Conservation (phyloP, 2,329 filamentous ascomycete genomes). For the Colletotrichum sp. region DNA sequence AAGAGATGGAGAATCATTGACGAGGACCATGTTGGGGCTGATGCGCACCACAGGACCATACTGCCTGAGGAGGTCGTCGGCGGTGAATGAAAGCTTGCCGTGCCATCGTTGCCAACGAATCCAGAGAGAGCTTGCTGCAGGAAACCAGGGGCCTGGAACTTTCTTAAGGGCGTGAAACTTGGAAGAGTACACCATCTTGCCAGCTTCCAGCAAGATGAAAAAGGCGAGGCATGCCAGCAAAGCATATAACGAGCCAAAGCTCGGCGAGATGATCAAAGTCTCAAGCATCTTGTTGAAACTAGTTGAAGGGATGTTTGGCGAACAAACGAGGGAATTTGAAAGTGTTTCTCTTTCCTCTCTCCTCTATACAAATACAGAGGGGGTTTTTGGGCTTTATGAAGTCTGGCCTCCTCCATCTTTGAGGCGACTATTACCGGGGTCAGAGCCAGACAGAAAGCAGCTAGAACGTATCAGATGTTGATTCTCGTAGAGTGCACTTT, state of each 20-base stretch:
- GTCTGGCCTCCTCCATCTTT: neutral
- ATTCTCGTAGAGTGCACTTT: neutral
- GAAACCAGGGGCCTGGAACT: slow-evolving; percentile 15
- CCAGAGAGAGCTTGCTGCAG: slow-evolving; percentile 17
- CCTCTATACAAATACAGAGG: neutral
- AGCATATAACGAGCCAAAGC: neutral
- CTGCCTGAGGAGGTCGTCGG: slow-evolving; percentile 17
- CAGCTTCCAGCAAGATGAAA: neutral
- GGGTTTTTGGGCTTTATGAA: neutral
- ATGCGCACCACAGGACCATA: slow-evolving; percentile 28
- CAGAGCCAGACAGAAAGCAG: neutral
- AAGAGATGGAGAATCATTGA: slow-evolving; percentile 26
- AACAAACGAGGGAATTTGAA: neutral
- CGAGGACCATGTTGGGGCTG: slow-evolving; percentile 28
- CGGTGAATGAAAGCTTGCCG: slow-evolving; percentile 21
- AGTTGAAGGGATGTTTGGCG: neutral
- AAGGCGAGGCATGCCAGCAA: neutral
- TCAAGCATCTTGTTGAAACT: neutral
- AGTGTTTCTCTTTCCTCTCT: neutral
- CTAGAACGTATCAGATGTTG: neutral
- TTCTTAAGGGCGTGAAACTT: neutral
- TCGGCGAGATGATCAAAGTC: neutral
- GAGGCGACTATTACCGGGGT: neutral
- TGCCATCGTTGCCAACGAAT: slow-evolving; percentile 24
- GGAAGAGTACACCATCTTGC: neutral